Base-by-base conservation (phyloP, 2,329 filamentous ascomycete species). In the Phyllosticta paracitricarpa region DNA sequence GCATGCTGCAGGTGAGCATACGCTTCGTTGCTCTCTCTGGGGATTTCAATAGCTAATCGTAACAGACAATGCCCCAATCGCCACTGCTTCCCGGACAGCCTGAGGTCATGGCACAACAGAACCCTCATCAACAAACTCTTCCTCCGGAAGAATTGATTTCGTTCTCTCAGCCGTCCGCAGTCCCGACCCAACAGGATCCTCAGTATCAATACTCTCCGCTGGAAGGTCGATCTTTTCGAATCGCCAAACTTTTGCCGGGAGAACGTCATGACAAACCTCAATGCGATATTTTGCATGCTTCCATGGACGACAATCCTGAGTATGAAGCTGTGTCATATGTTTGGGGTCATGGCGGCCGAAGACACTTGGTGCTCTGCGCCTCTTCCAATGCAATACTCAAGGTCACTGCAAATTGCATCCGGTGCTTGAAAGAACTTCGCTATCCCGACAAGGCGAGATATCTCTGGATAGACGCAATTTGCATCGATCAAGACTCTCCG, bases 381-480 rank as follows among this genome's bases (percentile, higher is more conserved):
- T 5, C 33, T 40, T 40, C 33, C 10, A 12, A 40, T 4, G 14
- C 33, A 12, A 12, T 10, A 22, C 4, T 53, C 51, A 24, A 33
- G 4, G 30, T 61, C 4, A 61, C 54, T 1, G 1, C 22, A 26
- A 57, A 26, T 14, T 57, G 59, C 51, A 7, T 26, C 5, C 24
- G 28, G 8, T 54, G 25, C 2, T 40, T 61, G 14, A 7, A 2
- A 4, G 28, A 28, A 19, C 6, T 61, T 14, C 55, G 59, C 3
- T 1, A 17, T n/a, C 10, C 10, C 7, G 2, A 10, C 1, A 2
- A 2, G 2, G 8, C 30, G 5, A 26, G 48, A 17, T 14, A 25
- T 4, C 59, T 61, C 14, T 61, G 54, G 59, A 54, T 61, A 24
- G 59, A 61, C n/a, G 40, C 54, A 2, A 19, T 61, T 3, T 61